Conservation (phyloP, 129 eudicot species). For the Escallonia rubra region DNA sequence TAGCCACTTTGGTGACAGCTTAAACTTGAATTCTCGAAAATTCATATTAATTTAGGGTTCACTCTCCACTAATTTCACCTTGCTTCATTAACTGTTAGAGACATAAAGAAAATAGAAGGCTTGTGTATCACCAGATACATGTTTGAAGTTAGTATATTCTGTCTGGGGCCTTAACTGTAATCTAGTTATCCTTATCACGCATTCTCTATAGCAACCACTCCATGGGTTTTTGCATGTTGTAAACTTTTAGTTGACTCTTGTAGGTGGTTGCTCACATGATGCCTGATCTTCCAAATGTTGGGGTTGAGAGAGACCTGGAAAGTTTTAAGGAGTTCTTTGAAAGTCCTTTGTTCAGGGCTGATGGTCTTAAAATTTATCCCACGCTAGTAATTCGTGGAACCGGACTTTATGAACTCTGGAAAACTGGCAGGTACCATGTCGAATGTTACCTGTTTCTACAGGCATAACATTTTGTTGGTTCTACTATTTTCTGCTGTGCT, state of each 20-base stretch:
- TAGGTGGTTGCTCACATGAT: constrained; percentile 99
- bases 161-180: background rate
- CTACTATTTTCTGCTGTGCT: background rate
- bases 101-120: too few relatives aligned
- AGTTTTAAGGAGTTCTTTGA: constrained; percentile 96
- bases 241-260: constrained; percentile 7
- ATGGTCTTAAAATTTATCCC: constrained; percentile 97
- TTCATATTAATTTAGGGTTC: too few relatives aligned
- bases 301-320: constrained; percentile 95
- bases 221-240: background rate
- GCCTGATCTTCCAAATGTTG: constrained; percentile 99
- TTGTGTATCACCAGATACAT: too few relatives aligned
- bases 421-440: constrained; percentile 76
- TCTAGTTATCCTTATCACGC: background rate
- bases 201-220: background rate
- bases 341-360: constrained; percentile 86
- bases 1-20: background rate
- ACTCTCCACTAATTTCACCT: too few relatives aligned
- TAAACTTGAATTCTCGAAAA: background rate
- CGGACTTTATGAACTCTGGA: constrained; percentile 98
- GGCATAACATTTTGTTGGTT: background rate
- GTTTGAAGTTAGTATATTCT: too few relatives aligned
- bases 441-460: background rate
- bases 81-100: too few relatives aligned
- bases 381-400: constrained; percentile 98